Evolutionary conservation across 108 stramenopile species (phyloP), one percentile per base, ranked within the genome.

Genomic region (Craspedostauros australis): DNA sequence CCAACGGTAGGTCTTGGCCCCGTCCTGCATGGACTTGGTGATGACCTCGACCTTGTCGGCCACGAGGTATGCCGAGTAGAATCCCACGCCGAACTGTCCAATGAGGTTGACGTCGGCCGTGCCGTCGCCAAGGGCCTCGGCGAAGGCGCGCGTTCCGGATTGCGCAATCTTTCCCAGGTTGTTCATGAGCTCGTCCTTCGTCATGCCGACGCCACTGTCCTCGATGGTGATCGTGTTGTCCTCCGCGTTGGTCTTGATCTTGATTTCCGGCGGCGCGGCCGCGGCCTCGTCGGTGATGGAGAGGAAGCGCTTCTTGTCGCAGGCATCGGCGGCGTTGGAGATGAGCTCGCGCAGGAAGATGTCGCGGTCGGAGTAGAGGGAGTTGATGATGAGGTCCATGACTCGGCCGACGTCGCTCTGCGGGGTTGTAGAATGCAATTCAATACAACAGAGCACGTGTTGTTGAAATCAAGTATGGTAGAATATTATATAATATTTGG

Each of bases 71-170:
- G 95, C 93, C 11, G 94, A 93, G 73, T 99, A 99, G 62, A 99
- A 99, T 28, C 99, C 99, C 5, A 99, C 99, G 56, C 99, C 99
- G 59, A 99, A 99, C 64, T 99, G 97, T 20, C 99, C 99, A 63
- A 98, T 97, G 25, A 98, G 57, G 52, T 82, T 86, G 36, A 84
- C 88, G 59, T 88, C 92, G n/a, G 75, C 79, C 1, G 48, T 66
- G 4, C 83, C 89, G 40, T 90, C 72, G 20, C 94, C 91, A 23
- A 98, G 56, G 8, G 86, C 89, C 51, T 96, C 82, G 15, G 82
- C 44, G 61, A 94, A 96, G 23, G 80, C 84, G 36, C 77, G 76
- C 4, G 95, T 96, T 16, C 95, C 92, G 31, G 75, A 77, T 39
- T 94, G 91, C 7, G 97, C 97, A 61, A 98, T 98, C 40, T 78